Evolutionary conservation across 2,329 filamentous ascomycete genomes (phyloP).

Genomic region (Samsoniella hepiali): DNA sequence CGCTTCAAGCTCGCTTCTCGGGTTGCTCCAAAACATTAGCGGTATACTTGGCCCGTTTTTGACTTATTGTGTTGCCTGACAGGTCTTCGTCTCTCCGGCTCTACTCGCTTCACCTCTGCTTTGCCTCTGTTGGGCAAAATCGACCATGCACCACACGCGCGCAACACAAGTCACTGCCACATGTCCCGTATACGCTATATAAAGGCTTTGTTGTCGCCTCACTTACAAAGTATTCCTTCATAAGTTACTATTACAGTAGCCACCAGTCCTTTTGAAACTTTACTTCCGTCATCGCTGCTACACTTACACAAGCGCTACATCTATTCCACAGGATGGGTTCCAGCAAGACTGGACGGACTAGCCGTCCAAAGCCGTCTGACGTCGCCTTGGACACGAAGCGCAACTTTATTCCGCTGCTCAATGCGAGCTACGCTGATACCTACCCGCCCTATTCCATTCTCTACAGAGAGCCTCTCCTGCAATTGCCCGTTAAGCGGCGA

Average conservation of each 20-base stretch:
- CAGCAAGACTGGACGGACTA: constrained; percentile 31
- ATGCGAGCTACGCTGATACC: constrained; percentile 49
- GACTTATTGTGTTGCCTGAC: constrained; percentile 36
- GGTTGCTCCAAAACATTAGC: constrained; percentile 35
- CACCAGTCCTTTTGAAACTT: not conserved
- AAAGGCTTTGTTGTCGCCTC: not conserved
- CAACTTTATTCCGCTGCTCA: constrained; percentile 64
- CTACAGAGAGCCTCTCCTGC: constrained; percentile 48
- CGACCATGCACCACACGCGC: not conserved
- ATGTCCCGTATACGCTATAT: not conserved
- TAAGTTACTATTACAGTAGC: not conserved
- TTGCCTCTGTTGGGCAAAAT: not conserved
- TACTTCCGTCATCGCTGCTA: not conserved
- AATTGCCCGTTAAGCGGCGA: constrained; percentile 41
- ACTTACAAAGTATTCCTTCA: not conserved
- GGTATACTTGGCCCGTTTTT: constrained; percentile 30
- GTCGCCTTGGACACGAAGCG: constrained; percentile 71
- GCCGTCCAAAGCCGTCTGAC: constrained; percentile 58
- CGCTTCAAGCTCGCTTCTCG: constrained; percentile 24
- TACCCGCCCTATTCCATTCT: constrained; percentile 60
- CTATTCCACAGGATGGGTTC: constrained; percentile 29
- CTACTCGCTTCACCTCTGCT: constrained; percentile 13
- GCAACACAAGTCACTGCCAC: not conserved
- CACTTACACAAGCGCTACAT: not conserved
- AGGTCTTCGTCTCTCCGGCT: constrained; percentile 28